Evolutionary conservation across 2,329 filamentous ascomycete genomes (phyloP), one percentile per base, ranked within the genome.

Genomic region (Epichloe sylvatica): DNA sequence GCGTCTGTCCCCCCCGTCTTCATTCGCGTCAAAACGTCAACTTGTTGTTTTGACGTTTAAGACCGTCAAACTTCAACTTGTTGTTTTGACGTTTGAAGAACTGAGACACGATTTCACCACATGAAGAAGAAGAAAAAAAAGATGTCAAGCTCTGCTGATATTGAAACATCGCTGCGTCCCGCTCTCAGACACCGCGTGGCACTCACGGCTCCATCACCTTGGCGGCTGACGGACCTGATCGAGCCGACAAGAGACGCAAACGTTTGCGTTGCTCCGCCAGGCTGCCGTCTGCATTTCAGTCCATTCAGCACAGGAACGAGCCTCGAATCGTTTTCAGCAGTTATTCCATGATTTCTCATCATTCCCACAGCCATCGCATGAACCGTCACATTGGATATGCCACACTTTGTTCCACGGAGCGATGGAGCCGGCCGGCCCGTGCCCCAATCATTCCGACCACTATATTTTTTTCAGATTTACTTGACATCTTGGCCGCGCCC

Each of bases 141-240:
- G 33, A 7, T 1, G 0, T 30, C 9, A 11, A 11, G 36, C 38
- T 19, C 19, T 40, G 12, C 17, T 15, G 23, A 25, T 19, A 17
- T 39, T 25, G 41, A 43, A 43, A 43, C 41, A 43, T 11, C 9
- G 35, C 35, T 19, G 21, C 21, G 9, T 47, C 38, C 38, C 25
- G 37, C 38, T 42, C 37, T 35, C 11, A 47, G 46, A 47, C 38
- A 36, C 25, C 46, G 41, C 46, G 30, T 47, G 38, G 46, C 38
- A 42, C 17, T 17, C 17, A 5, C 38, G 38, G 11, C 36, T 7
- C n/a, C 7, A 5, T 40, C 2, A 25, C 12, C 12, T 12, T 30
- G 25, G 25, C 25, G 25, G 25, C 8, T 30, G 11, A 7, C 23
- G 17, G 4, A 12, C 15, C 19, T 6, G 38, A 23, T 21, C 38